A percentile compares a stretch with the other conserved stretches of the same genome.
Conservation (phyloP, 306 rosid genomes). For the Cucurbita maxima region DNA sequence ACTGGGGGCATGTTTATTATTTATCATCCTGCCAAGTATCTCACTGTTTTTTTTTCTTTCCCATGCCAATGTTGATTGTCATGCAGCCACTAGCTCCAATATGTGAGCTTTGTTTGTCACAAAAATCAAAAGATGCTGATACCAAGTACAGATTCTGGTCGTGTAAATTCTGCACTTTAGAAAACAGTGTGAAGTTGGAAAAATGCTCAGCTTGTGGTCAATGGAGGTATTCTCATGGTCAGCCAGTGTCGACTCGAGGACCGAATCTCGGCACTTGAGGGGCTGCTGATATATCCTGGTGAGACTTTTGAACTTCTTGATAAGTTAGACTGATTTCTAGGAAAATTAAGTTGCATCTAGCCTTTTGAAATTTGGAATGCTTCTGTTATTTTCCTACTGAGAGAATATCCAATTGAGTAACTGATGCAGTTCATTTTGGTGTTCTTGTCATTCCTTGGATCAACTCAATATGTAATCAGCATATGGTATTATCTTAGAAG, state of each 20-base stretch:
- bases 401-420: background rate
- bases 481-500: background rate
- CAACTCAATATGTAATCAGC: background rate
- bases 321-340: background rate
- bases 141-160: constrained; percentile 40
- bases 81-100: constrained; percentile 59
- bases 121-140: constrained; percentile 44
- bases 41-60: background rate
- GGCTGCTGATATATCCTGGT: background rate
- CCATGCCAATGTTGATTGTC: constrained; percentile 17
- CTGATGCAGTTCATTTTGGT: background rate
- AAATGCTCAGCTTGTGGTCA: constrained; percentile 57
- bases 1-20: background rate
- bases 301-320: background rate
- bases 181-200: constrained; percentile 49
- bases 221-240: constrained; percentile 72
- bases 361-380: background rate
- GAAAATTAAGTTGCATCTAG: background rate
- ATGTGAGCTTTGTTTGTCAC: constrained; percentile 54
- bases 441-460: background rate
- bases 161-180: constrained; percentile 66
- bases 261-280: constrained; percentile 31
- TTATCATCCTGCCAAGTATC: background rate
- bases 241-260: constrained; percentile 21
- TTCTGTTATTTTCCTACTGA: background rate